Conservation (phyloP, 163 green algal species). For the Chloromonas sp. region DNA sequence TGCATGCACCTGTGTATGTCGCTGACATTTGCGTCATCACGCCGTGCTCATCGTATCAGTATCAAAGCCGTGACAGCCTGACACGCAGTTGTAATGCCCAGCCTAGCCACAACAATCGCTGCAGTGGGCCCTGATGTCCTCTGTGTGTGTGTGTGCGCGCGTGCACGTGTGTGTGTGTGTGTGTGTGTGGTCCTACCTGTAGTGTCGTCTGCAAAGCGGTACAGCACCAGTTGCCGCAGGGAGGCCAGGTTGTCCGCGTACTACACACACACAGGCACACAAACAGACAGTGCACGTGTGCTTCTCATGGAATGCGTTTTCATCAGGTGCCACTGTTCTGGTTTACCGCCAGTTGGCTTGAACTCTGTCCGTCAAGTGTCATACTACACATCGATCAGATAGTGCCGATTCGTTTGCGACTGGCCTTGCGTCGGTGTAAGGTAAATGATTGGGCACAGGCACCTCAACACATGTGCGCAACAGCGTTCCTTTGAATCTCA, state of each 20-base stretch:
- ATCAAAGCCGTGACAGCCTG: too few relatives aligned
- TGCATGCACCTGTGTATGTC: too few relatives aligned
- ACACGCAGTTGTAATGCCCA: too few relatives aligned
- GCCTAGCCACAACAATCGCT: too few relatives aligned
- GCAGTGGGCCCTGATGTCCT: too few relatives aligned
- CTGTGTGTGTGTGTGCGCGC: too few relatives aligned
- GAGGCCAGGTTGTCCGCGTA: slow-evolving; percentile 66
- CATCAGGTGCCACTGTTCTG: neutral
- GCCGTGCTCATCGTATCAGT: too few relatives aligned
- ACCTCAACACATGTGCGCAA: neutral
- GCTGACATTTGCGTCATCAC: too few relatives aligned
- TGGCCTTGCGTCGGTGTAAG: too few relatives aligned
- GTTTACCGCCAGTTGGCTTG: neutral
- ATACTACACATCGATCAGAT: neutral
- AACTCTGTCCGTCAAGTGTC: neutral
- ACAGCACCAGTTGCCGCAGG: slow-evolving; percentile 74
- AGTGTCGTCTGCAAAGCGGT: slow-evolving; percentile 69
- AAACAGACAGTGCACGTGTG: neutral
- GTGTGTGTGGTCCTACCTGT: slow-evolving; percentile 34
- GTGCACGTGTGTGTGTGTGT: too few relatives aligned
- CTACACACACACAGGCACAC: neutral
- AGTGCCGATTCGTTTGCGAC: neutral
- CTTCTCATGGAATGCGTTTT: neutral
- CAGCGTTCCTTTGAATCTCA: too few relatives aligned
- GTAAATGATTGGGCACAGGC: neutral